phyloP scores from a whole-genome alignment of 2,329 filamentous ascomycete genomes.

The Fusarium sp. region DNA sequence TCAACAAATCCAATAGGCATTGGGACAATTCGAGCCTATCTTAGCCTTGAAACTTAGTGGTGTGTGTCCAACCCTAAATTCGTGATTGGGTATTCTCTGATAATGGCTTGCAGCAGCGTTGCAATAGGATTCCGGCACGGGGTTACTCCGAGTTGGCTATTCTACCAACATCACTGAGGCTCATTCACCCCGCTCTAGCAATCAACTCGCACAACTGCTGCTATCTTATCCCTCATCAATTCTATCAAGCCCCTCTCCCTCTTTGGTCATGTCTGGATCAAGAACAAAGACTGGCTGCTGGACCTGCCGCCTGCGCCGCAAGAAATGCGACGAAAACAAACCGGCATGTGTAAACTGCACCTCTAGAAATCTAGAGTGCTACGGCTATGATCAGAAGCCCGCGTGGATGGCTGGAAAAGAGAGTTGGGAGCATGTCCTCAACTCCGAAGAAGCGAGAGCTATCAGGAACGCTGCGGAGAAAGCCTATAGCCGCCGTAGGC shows the following conservation, averaged over 20 bases:
- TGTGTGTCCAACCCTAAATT: background rate
- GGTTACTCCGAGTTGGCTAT: background rate
- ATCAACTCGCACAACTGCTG: background rate
- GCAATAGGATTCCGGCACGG: background rate
- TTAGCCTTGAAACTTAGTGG: background rate
- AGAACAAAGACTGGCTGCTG: conserved; percentile 14
- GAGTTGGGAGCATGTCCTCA: conserved; percentile 13
- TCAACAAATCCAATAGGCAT: background rate
- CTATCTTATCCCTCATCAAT: background rate
- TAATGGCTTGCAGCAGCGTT: background rate
- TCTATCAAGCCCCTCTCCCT: background rate
- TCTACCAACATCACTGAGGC: background rate
- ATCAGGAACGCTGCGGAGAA: conserved; percentile 2
- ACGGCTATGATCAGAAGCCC: conserved; percentile 9
- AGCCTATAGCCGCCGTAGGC: conserved; percentile 11
- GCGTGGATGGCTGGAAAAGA: conserved; percentile 9
- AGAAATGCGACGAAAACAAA: conserved; percentile 20
- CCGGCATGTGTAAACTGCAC: conserved; percentile 3
- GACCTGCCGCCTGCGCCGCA: conserved; percentile 14
- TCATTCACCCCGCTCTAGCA: background rate
- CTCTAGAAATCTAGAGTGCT: background rate
- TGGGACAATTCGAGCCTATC: background rate
- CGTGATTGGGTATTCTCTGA: background rate
- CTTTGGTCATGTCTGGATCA: conserved; percentile 11
- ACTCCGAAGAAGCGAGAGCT: conserved; percentile 5